Evolutionary conservation across 1,284 basidiomycete species (phyloP).

Genomic region (Naganishia sp.): DNA sequence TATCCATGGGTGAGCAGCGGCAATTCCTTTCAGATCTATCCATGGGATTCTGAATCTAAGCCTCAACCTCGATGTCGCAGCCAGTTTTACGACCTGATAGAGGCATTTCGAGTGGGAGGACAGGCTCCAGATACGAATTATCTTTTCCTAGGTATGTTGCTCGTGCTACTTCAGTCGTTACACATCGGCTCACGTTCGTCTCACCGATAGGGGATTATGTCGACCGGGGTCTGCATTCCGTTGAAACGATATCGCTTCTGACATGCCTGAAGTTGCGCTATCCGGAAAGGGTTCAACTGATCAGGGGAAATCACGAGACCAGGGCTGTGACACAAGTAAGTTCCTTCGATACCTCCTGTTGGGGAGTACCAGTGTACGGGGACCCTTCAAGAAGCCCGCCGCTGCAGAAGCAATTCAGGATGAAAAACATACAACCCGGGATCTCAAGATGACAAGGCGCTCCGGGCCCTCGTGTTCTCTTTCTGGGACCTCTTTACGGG

Average conservation of each 20-base stretch:
- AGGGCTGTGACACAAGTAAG: slow-evolving; percentile 94
- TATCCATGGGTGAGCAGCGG: slow-evolving; percentile 84
- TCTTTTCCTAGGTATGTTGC: slow-evolving; percentile 80
- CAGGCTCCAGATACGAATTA: slow-evolving; percentile 97
- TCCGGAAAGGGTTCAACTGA: slow-evolving; percentile 94
- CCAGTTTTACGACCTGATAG: slow-evolving; percentile 98
- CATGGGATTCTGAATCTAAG: background rate
- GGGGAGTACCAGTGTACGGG: background rate
- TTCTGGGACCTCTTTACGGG: background rate
- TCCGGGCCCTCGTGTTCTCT: slow-evolving; percentile 4
- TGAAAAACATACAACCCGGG: slow-evolving; percentile 21
- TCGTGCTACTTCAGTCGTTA: slow-evolving; percentile 13
- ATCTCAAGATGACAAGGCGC: slow-evolving; percentile 8
- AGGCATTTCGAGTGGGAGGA: slow-evolving; percentile 98
- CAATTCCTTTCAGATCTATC: slow-evolving; percentile 32
- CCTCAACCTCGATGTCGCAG: slow-evolving; percentile 53
- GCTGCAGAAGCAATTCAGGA: slow-evolving; percentile 6
- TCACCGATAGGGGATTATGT: slow-evolving; percentile 83
- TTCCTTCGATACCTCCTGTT: background rate
- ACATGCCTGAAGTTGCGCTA: slow-evolving; percentile 97
- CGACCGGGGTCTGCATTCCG: slow-evolving; percentile 94
- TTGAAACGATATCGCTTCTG: slow-evolving; percentile 95
- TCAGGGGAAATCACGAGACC: slow-evolving; percentile 97
- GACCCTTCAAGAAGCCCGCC: background rate
- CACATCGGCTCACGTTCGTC: slow-evolving; percentile 23